phyloP scores from a whole-genome alignment of 2,329 filamentous ascomycete genomes.

The Beauveria asiatica region DNA sequence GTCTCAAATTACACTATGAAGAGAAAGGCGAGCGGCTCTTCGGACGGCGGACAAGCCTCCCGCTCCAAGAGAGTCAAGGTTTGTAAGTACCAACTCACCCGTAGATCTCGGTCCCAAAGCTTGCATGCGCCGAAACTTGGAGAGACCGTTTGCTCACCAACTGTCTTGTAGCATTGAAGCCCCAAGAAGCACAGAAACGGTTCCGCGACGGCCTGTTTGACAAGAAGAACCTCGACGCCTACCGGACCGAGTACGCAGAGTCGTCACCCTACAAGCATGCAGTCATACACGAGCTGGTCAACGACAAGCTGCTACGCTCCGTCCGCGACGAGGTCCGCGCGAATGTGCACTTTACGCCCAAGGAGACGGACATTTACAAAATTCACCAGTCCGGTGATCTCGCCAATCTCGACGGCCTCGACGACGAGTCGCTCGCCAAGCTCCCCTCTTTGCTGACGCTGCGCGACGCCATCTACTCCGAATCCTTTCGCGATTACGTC shows the following conservation, averaged over 20 bases:
- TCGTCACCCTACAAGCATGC: slow-evolving; percentile 81
- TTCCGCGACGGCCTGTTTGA: slow-evolving; percentile 63
- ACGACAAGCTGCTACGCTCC: slow-evolving; percentile 71
- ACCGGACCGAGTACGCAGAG: slow-evolving; percentile 52
- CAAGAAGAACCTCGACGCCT: slow-evolving; percentile 45
- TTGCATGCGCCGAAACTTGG: neutral
- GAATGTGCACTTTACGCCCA: slow-evolving; percentile 92
- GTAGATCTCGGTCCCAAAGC: neutral
- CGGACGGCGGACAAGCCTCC: neutral
- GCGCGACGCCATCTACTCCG: slow-evolving; percentile 91
- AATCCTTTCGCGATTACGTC: slow-evolving; percentile 80
- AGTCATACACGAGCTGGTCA: slow-evolving; percentile 74
- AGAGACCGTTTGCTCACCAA: neutral
- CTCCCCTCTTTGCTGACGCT: slow-evolving; percentile 83
- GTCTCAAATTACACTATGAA: slow-evolving; percentile 2
- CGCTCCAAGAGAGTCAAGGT: slow-evolving; percentile 2
- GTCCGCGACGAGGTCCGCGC: slow-evolving; percentile 84
- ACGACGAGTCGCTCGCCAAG: slow-evolving; percentile 74
- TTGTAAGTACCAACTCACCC: neutral
- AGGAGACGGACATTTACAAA: slow-evolving; percentile 99
- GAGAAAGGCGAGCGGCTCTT: slow-evolving; percentile 7
- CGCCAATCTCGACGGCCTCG: slow-evolving; percentile 90
- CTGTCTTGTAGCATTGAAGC: slow-evolving; percentile 31
- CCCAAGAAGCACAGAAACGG: slow-evolving; percentile 43
- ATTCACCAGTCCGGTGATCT: slow-evolving; percentile 98